A percentile compares a stretch with the other conserved stretches of the same genome.
Evolutionary conservation across 805 yeast genomes (phyloP).

Genomic region (Brettanomyces sp.): DNA sequence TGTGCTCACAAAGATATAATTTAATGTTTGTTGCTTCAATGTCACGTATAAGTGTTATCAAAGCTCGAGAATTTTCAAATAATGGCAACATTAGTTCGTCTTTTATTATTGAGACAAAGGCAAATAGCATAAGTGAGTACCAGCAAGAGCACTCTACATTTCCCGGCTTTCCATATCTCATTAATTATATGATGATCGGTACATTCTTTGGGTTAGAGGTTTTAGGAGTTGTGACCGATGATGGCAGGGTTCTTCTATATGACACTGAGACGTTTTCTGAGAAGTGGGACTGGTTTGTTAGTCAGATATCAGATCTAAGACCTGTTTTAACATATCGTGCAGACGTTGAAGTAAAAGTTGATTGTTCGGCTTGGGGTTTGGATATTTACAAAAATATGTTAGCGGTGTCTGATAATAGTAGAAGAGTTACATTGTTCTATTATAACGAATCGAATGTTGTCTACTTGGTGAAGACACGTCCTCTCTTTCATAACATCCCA

Average conservation of each 20-base stretch:
- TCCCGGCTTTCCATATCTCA: slow-evolving; percentile 46
- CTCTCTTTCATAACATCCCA: slow-evolving; percentile 47
- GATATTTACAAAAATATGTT: slow-evolving; percentile 35
- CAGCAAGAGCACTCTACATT: slow-evolving; percentile 33
- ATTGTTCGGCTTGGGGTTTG: slow-evolving; percentile 55
- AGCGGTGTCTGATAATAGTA: slow-evolving; percentile 47
- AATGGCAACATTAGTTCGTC: slow-evolving; percentile 2
- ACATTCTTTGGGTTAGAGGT: slow-evolving; percentile 31
- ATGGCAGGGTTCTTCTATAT: slow-evolving; percentile 40
- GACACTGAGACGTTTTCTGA: slow-evolving; percentile 21
- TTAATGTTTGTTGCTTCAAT: slow-evolving; percentile 5
- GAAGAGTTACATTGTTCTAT: slow-evolving; percentile 32
- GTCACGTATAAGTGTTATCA: neutral
- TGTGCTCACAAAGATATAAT: slow-evolving; percentile 12
- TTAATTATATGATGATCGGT: slow-evolving; percentile 38
- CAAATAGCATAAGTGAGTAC: slow-evolving; percentile 28
- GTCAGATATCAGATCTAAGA: neutral
- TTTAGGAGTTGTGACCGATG: slow-evolving; percentile 43
- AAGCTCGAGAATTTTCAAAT: slow-evolving; percentile 14
- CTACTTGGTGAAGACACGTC: slow-evolving; percentile 26
- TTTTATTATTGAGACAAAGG: slow-evolving; percentile 33
- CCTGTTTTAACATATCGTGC: slow-evolving; percentile 8
- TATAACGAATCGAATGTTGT: slow-evolving; percentile 13
- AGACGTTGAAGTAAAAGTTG: slow-evolving; percentile 24
- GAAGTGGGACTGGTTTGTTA: slow-evolving; percentile 2